Evolutionary conservation across 768 basidiomycete genomes (phyloP), one percentile per base, ranked within the genome.

Genomic region (Boletus bicolor): DNA sequence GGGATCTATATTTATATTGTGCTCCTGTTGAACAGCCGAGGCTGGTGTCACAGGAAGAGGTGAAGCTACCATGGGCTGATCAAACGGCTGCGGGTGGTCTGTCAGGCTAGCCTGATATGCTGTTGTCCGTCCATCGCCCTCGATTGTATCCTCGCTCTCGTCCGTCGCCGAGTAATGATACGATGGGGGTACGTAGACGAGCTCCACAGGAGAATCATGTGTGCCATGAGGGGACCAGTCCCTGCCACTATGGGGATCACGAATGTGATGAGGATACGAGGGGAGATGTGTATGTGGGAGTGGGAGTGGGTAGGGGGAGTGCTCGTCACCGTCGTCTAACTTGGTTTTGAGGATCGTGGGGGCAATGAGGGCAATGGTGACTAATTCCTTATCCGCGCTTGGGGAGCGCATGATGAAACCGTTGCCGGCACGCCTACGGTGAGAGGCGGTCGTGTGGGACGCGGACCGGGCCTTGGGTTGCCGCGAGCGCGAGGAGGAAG

Each of bases 291-390:
- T 6, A 21, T 62, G 62, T 17, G 59, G 34, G 26, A 58, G 62
- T 17, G 59, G 34, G 26, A 58, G 41, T 2, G 63, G 36, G 30
- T 53, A 58, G n/a, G 60, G 39, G 7, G 56, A 53, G 21, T 46
- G 49, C 7, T 68, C 73, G 28, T 74, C 72, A 44, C 81, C 80
- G 49, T 82, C 80, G 7, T 77, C 79, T 1, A 79, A 76, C 10
- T 77, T 82, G 17, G 91, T 91, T 76, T 98, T 99, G 60, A 98
- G 79, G 44, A 91, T 81, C 5, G 97, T 95, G 5, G 87, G 87
- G 0, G 87, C 84, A 44, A 89, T 87, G 37, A 84, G 79, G 12
- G 85, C 85, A 52, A 89, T 89, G 10, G 87, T 88, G 59, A 87
- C 72, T 30, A 82, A 79, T 39, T 86, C 84, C 32, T 77, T 70